These are phyloP conservation scores for Plasmodium adleri DNA, from an alignment of 169 alveolate species.

Conservation along the genomic window DNA sequence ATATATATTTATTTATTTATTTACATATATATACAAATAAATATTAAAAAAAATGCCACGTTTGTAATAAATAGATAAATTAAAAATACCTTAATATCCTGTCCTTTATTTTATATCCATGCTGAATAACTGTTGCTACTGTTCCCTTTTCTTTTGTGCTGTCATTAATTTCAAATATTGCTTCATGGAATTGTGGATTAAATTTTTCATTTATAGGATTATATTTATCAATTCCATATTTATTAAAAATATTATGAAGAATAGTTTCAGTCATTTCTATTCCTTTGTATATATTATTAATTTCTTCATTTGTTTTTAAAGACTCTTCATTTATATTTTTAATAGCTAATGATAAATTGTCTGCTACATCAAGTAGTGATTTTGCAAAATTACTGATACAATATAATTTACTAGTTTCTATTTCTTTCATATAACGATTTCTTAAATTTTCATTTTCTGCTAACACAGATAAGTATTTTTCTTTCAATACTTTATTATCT, in stretches of 20 bases:
- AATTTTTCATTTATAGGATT: conserved; percentile 90
- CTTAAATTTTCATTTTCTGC: conserved; percentile 90
- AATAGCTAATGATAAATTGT: conserved; percentile 88
- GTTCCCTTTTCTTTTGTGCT: conserved; percentile 87
- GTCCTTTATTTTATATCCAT: conserved; percentile 93
- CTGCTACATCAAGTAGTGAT: conserved; percentile 92
- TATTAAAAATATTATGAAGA: conserved; percentile 89
- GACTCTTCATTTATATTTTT: conserved; percentile 78
- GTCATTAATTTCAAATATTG: conserved; percentile 91
- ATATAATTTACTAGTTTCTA: conserved; percentile 86
- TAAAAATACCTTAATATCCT: conserved; percentile 89
- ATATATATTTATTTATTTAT: background rate
- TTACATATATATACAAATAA: background rate
- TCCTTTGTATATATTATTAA: conserved; percentile 85
- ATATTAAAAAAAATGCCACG: background rate
- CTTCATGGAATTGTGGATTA: conserved; percentile 94
- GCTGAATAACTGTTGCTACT: conserved; percentile 90
- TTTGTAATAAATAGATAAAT: conserved; percentile 37
- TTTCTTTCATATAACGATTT: conserved; percentile 84
- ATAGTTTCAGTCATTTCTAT: conserved; percentile 90
- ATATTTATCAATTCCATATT: conserved; percentile 87
- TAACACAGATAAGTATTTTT: conserved; percentile 84
- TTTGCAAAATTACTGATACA: conserved; percentile 92
- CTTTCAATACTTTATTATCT: conserved; percentile 79
- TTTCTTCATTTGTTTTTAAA: conserved; percentile 68